phyloP scores from a whole-genome alignment of 2,329 filamentous ascomycete genomes.

The Beauveria bassiana region DNA sequence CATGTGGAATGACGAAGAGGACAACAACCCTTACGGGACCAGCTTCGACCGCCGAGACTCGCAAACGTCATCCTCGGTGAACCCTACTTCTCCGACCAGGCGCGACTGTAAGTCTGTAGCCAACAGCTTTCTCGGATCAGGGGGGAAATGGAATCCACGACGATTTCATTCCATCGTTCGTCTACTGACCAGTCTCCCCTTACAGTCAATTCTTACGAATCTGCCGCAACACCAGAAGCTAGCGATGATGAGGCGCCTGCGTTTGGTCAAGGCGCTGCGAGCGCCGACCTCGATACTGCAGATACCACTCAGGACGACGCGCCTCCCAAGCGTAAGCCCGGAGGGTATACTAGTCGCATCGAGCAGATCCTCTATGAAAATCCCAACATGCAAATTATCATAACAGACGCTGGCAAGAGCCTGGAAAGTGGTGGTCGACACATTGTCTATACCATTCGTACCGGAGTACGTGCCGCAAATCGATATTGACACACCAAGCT shows the following conservation, averaged over 20 bases:
- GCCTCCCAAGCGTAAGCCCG: conserved; percentile 61
- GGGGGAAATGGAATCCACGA: background rate
- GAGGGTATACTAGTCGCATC: conserved; percentile 88
- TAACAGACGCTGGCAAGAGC: conserved; percentile 94
- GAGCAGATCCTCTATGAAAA: conserved; percentile 98
- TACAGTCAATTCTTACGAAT: conserved; percentile 43
- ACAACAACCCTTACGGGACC: conserved; percentile 92
- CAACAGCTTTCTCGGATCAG: background rate
- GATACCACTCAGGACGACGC: conserved; percentile 34
- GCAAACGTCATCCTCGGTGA: conserved; percentile 58
- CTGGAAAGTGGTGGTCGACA: conserved; percentile 83
- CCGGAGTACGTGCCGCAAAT: conserved; percentile 55
- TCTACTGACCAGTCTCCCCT: background rate
- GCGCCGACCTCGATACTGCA: conserved; percentile 40
- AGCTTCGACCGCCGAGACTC: conserved; percentile 86
- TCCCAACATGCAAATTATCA: conserved; percentile 79
- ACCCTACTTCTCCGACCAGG: conserved; percentile 54
- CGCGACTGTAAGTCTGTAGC: conserved; percentile 46
- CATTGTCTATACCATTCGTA: conserved; percentile 95
- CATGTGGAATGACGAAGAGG: conserved; percentile 95
- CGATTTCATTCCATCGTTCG: too few relatives aligned
- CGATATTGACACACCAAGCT: background rate
- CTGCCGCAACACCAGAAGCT: conserved; percentile 62
- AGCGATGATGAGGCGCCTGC: conserved; percentile 56
- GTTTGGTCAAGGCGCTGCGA: conserved; percentile 19